Base-by-base conservation (phyloP, 306 rosid genomes). In the Prosopis cineraria region DNA sequence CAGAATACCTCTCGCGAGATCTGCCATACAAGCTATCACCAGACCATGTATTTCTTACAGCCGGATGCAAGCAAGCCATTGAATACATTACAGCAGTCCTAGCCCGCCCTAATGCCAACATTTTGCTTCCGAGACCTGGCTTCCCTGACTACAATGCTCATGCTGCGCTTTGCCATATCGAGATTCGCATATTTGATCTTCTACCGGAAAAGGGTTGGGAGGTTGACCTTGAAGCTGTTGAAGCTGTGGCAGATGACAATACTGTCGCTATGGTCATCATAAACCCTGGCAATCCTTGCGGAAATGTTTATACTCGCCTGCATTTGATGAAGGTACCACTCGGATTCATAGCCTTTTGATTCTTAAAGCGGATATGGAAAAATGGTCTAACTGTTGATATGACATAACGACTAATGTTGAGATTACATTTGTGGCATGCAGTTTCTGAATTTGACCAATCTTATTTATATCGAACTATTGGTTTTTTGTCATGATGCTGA, bases 261-360 rank as follows among this genome's bases (percentile, higher is more conserved):
- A 85, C 91, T 55, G 85, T 77, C 22, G 96, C 96, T 10, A 84
- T 89, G 72, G 91, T 91, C 50, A 75, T 91, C 75, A 78, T 89
- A 52, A 89, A 84, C 43, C 96, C 96, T 40, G 79, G 88, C 71
- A 91, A 87, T 70, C 96, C 96, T 14, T 85, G 93, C 75, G 93
- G 93, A 43, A 89, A 80, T 72, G 96, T 89, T 58, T 89, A 78
- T 71, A 85, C 81, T 1, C 67, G 70, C 80, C 86, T 87, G 31
- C 93, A 90, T 78, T 72, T 88, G 47, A 73, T 87, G 77, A 80
- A 40, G 88, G 96, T 86, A 31, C 29, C 10, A 5, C 12, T 43
- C 3, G 4, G 47, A 11, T 43, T 43, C 17, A 43, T 43, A 4
- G 36, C 36, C 36, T 33, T 33, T 33, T 33, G 2, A 33, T 33